Percentiles rank a stretch among this genome's conserved stretches.
Conservation (phyloP, 192 early-diverging fungal species). For the Umbelopsis sp. region DNA sequence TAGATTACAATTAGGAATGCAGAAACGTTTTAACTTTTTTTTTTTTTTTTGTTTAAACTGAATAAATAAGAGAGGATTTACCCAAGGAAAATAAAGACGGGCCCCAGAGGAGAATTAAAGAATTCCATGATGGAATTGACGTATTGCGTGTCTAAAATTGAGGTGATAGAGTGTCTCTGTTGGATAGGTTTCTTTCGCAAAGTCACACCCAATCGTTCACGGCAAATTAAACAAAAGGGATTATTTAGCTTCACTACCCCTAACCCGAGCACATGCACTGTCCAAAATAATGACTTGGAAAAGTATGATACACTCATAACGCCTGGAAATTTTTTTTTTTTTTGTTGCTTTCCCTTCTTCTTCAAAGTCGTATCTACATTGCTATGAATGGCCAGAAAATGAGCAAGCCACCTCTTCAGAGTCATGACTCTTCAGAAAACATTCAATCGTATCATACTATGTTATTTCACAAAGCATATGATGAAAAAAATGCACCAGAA, state of each 20-base stretch:
- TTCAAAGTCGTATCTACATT: neutral
- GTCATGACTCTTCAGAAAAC: neutral
- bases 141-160: neutral
- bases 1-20: no score
- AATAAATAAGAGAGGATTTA: neutral
- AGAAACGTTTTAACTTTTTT: no score
- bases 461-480: constrained; percentile 14
- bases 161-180: neutral
- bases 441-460: constrained; percentile 9
- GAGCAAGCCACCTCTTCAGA: neutral
- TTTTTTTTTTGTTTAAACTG: no score
- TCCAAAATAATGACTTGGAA: neutral
- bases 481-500: neutral
- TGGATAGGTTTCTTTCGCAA: neutral
- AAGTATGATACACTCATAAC: neutral
- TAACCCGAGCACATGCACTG: neutral
- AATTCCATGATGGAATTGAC: neutral
- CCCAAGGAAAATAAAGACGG: neutral
- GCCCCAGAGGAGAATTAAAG: neutral
- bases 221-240: neutral
- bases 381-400: neutral
- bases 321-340: neutral
- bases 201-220: constrained; percentile 5
- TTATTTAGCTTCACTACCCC: neutral
- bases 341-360: neutral